Conservation (phyloP, 352 stramenopile genomes). For the Plasmopara viticola region DNA sequence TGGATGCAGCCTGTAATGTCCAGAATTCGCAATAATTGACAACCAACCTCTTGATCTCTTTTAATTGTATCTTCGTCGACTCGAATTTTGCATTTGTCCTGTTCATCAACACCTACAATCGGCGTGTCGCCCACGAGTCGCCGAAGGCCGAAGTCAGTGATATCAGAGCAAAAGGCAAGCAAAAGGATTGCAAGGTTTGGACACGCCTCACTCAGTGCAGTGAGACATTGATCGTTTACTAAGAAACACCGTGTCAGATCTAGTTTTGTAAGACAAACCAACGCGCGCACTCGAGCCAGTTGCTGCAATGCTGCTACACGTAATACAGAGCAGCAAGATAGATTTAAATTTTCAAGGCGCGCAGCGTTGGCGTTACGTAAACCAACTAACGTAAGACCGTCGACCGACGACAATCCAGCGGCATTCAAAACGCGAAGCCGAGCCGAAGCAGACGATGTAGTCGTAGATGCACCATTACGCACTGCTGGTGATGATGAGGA, state of each 20-base stretch:
- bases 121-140: constrained; percentile 33
- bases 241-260: constrained; percentile 49
- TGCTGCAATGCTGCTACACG: constrained; percentile 36
- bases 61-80: constrained; percentile 11
- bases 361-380: constrained; percentile 23
- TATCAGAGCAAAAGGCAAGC: constrained; percentile 43
- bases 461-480: constrained; percentile 3
- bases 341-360: constrained; percentile 20
- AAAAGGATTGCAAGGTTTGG: constrained; percentile 32
- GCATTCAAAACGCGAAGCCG: constrained; percentile 31
- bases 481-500: constrained; percentile 8
- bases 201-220: constrained; percentile 37
- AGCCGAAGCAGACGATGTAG: constrained; percentile 12
- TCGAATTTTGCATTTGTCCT: constrained; percentile 4
- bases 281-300: constrained; percentile 34
- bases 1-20: constrained; percentile 66
- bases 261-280: constrained; percentile 31
- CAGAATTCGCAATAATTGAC: constrained; percentile 35
- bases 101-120: constrained; percentile 5
- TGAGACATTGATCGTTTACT: constrained; percentile 49
- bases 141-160: constrained; percentile 48
- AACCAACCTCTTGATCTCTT: constrained; percentile 21
- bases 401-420: constrained; percentile 39
- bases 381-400: constrained; percentile 55
- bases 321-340: constrained; percentile 27